Base-by-base conservation (phyloP, 2,329 filamentous ascomycete genomes). In the Colletotrichum siamense region DNA sequence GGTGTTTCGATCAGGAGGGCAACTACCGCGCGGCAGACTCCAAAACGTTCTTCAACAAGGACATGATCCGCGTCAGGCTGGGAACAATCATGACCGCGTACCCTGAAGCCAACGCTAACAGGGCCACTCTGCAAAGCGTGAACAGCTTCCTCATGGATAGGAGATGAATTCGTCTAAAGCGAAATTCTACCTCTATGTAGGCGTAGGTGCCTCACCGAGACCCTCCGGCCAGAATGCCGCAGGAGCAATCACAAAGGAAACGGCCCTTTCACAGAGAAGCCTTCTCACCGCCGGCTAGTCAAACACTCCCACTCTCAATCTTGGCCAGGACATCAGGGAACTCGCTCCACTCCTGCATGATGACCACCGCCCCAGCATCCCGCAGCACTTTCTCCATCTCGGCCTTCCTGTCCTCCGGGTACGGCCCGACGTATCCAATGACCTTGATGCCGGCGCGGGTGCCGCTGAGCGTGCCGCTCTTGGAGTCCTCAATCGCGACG, bases 401-500 rank as follows among this genome's bases (percentile, higher is more conserved):
- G 64, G 90, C 87, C 85, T 90, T 87, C 85, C 94, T 90, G 44
- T 89, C 88, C 22, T 86, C 86, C 67, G 87, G 87, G 85, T 96
- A 97, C 73, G 94, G 94, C 49, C 96, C 96, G 34, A 97, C 94
- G 85, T 98, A 98, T 71, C 93, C 96, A 80, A 98, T 92, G 78
- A 94, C 92, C 77, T 92, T 94, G 82, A 98, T 97, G 66, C 92
- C 92, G 22, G 96, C 96, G 76, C 94, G 91, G 81, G 93, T 92
- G 75, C 85, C 89, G 79, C 94, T 95, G 74, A 94, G 91, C 59
- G 95, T 94, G 77, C 96, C 96, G 80, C 93, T 95, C 90, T 95
- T 95, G 89, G 93, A 95, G 88, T 98, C 96, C 89, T 98, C 96
- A 75, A 98, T 91, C 28, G 96, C 94, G 36, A 98, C 89, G 79